Percentiles rank a stretch among this genome's conserved stretches.
Conservation (phyloP, 2,329 filamentous ascomycete species). For the Ophiostoma himal-ulmi region DNA sequence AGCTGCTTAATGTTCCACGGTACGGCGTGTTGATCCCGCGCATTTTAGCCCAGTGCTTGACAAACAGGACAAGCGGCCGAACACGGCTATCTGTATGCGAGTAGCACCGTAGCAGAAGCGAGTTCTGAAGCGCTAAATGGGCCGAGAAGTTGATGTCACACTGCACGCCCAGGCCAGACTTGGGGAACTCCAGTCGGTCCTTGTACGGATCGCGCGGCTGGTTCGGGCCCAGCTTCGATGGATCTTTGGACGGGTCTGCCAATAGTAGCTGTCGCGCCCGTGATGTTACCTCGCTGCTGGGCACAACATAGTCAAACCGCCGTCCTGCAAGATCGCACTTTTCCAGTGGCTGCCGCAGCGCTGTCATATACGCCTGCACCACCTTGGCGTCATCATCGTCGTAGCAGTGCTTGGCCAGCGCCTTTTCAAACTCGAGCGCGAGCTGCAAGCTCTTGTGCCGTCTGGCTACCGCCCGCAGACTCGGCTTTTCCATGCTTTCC, state of each 20-base stretch:
- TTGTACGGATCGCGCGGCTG: conserved; percentile 50
- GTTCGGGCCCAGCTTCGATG: conserved; percentile 45
- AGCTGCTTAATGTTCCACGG: conserved; percentile 78
- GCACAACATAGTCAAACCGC: conserved; percentile 35
- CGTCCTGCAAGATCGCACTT: conserved; percentile 23
- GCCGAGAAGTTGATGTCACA: conserved; percentile 92
- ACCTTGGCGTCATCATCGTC: conserved; percentile 32
- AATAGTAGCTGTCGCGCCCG: conserved; percentile 40
- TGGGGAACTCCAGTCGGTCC: conserved; percentile 69
- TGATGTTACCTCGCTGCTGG: conserved; percentile 38
- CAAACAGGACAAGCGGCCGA: conserved; percentile 69
- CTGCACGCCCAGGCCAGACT: conserved; percentile 70
- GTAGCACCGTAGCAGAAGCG: conserved; percentile 75
- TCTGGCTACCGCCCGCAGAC: conserved; percentile 40
- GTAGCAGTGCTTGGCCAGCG: conserved; percentile 46
- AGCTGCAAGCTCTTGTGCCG: conserved; percentile 53
- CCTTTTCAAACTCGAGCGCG: conserved; percentile 50
- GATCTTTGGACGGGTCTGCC: conserved; percentile 46
- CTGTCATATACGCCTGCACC: conserved; percentile 45
- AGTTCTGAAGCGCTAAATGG: conserved; percentile 77
- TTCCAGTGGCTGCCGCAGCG: conserved; percentile 41
- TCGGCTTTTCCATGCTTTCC: conserved; percentile 26
- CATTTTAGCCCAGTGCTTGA: conserved; percentile 86
- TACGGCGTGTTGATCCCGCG: conserved; percentile 84
- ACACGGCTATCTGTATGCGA: conserved; percentile 72